These are phyloP conservation scores for Orbilia quercus DNA, from an alignment of 2,329 filamentous ascomycete genomes.

Conservation along the genomic window DNA sequence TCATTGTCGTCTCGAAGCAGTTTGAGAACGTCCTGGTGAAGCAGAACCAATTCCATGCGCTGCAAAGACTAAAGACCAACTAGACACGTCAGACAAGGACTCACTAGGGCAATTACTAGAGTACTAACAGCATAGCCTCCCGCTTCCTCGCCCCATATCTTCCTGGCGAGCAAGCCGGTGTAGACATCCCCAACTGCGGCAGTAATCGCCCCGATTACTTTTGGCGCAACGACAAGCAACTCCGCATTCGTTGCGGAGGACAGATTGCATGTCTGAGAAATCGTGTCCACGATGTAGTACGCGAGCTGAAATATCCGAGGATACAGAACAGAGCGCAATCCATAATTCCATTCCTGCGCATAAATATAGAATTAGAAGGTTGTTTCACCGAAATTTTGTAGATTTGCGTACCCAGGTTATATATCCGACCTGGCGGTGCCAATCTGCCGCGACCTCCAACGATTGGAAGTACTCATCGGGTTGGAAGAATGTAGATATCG, in stretches of 20 bases:
- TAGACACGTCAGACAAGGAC: slow-evolving; percentile 61
- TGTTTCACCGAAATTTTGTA: neutral
- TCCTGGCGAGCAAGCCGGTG: slow-evolving; percentile 83
- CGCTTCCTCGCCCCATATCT: slow-evolving; percentile 74
- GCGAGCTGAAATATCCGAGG: slow-evolving; percentile 83
- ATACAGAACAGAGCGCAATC: slow-evolving; percentile 88
- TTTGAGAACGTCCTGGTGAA: slow-evolving; percentile 95
- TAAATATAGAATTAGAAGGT: neutral
- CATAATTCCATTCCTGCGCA: slow-evolving; percentile 86
- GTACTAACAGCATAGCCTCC: slow-evolving; percentile 75
- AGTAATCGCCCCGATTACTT: slow-evolving; percentile 78
- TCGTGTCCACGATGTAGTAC: slow-evolving; percentile 73
- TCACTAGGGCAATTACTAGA: neutral
- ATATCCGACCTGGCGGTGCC: slow-evolving; percentile 81
- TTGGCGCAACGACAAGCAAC: slow-evolving; percentile 78
- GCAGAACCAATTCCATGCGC: slow-evolving; percentile 97
- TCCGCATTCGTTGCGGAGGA: slow-evolving; percentile 71
- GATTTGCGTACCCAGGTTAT: slow-evolving; percentile 83
- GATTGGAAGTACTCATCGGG: slow-evolving; percentile 98
- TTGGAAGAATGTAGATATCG: slow-evolving; percentile 90
- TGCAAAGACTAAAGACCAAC: slow-evolving; percentile 77
- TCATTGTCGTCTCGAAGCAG: slow-evolving; percentile 89
- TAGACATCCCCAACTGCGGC: slow-evolving; percentile 85
- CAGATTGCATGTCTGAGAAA: slow-evolving; percentile 69
- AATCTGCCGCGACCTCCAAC: slow-evolving; percentile 93